Percentiles rank a stretch among this genome's conserved stretches.
Conservation (phyloP, 495 filamentous ascomycete species). For the Emericellopsis terricola region DNA sequence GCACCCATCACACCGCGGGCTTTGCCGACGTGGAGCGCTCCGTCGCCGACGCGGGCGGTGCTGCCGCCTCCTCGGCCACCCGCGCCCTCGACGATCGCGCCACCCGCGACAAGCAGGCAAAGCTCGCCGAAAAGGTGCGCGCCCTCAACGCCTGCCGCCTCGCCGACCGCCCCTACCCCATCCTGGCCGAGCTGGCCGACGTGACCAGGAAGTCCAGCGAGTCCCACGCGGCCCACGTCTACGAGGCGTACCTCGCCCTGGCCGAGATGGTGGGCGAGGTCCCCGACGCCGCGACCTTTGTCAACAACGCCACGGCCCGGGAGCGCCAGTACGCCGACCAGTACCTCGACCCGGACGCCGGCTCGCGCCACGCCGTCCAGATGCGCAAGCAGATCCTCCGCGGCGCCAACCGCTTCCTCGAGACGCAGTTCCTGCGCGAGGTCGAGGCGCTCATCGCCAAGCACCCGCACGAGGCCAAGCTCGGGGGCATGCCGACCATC, state of each 20-base stretch:
- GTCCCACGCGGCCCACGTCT: slow-evolving; percentile 44
- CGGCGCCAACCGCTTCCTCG: slow-evolving; percentile 58
- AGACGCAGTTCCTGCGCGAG: slow-evolving; percentile 52
- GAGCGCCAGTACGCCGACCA: slow-evolving; percentile 59
- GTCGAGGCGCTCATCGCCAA: slow-evolving; percentile 59
- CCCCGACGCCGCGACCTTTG: slow-evolving; percentile 28
- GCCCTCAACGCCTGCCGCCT: slow-evolving; percentile 55
- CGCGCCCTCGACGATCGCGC: slow-evolving; percentile 63
- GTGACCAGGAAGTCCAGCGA: slow-evolving; percentile 52
- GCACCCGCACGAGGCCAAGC: slow-evolving; percentile 71
- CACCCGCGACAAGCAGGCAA: slow-evolving; percentile 59
- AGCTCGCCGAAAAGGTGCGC: slow-evolving; percentile 58
- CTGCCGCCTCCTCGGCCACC: no score
- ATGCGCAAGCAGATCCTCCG: slow-evolving; percentile 60
- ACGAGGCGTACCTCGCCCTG: slow-evolving; percentile 62
- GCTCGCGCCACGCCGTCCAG: slow-evolving; percentile 36
- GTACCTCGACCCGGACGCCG: slow-evolving; percentile 54
- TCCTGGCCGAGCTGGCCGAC: slow-evolving; percentile 52
- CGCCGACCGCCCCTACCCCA: slow-evolving; percentile 41
- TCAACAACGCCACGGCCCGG: slow-evolving; percentile 35
- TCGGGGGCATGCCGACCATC: slow-evolving; percentile 74
- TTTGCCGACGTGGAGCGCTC: slow-evolving; percentile 53
- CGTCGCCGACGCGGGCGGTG: slow-evolving; percentile 19
- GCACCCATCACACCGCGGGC: slow-evolving; percentile 30
- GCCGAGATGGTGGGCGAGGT: slow-evolving; percentile 54